Evolutionary conservation across 1,284 basidiomycete species (phyloP), one percentile per base, ranked within the genome.

Genomic region (Ustilago tritici): DNA sequence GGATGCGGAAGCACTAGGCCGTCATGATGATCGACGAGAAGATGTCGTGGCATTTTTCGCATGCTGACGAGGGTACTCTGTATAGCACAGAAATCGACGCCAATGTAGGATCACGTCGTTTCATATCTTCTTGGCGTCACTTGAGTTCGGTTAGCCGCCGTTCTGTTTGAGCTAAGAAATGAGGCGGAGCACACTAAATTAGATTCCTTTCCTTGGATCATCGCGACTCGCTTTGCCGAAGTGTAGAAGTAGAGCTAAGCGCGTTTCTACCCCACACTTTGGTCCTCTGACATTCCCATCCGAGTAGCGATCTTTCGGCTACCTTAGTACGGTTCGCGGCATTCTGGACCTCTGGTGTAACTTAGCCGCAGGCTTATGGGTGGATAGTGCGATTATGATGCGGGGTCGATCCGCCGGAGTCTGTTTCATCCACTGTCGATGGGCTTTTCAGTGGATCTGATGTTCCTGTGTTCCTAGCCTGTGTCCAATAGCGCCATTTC

Each of bases 91-190:
- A 50, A 40, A 32, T 31, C 4, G 49, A 32, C 49, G 43, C n/a
- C 43, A 19, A 50, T 50, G 49, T 50, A 50, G 49, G 49, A 28
- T 50, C 49, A 50, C 49, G 28, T 17, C 31, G 49, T 50, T 31
- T 50, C 49, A 50, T 32, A 32, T 19, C 49, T 2, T 32, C 23
- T 19, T 50, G 14, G 28, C 28, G n/a, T 28, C 23, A 32, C n/a
- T 32, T 28, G 10, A 50, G 10, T 19, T 50, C 31, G 49, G 10
- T 34, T 50, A 50, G 49, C 23, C 28, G 6, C 47, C 19, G 23
- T 14, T 11, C n/a, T 50, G 28, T 50, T 28, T 32, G 23, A 49
- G n/a, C 49, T 50, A 50, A 28, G 6, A 46, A 46, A 43, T 15
- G 19, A 31, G 28, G 47, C n/a, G 49, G 9, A 50, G 28, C 23